Evolutionary conservation across 768 basidiomycete species (phyloP), one percentile per base, ranked within the genome.

Genomic region (Suillus spraguei): DNA sequence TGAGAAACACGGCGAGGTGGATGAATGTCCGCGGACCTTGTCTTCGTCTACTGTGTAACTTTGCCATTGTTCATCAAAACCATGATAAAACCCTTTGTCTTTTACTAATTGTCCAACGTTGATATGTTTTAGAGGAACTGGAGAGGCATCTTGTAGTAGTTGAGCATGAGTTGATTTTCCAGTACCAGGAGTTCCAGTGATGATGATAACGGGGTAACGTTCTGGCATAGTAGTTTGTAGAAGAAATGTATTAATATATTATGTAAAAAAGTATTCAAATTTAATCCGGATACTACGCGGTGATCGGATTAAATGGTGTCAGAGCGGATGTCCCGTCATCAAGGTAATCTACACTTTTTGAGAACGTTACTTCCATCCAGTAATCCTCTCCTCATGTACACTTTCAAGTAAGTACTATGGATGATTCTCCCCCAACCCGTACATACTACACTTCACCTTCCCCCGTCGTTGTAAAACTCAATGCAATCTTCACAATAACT

Each of bases 21-120:
- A 32, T 32, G 50, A 11, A 11, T 10, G 4, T 33, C 58, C 28
- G 71, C 85, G 60, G 66, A 95, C 95, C 84, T 94, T 93, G 80
- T 99, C 97, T 75, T 99, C 97, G 71, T 99, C 94, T 10, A 97
- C 92, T 2, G 88, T 90, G 75, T 93, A 97, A 58, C 87, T 89
- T 71, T 96, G 89, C 97, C 97, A 99, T 72, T 98, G 95, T 24
- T 95, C 85, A 72, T 99, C 94, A 71, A 85, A 99, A 0, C 89
- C 87, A 64, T 92, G 87, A 71, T 95, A 91, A 5, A 97, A 82
- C 1, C 82, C 84, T 55, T 86, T 85, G 69, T 91, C 87, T 77
- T 96, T 98, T 63, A 97, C 91, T 71, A 89, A 82, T 52, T 99
- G 92, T 39, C 95, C 91, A 56, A 99, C 85, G 70, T 98, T 97